These are phyloP conservation scores for Scytalidium lignicola DNA, from an alignment of 2,329 filamentous ascomycete species.

Conservation along the genomic window DNA sequence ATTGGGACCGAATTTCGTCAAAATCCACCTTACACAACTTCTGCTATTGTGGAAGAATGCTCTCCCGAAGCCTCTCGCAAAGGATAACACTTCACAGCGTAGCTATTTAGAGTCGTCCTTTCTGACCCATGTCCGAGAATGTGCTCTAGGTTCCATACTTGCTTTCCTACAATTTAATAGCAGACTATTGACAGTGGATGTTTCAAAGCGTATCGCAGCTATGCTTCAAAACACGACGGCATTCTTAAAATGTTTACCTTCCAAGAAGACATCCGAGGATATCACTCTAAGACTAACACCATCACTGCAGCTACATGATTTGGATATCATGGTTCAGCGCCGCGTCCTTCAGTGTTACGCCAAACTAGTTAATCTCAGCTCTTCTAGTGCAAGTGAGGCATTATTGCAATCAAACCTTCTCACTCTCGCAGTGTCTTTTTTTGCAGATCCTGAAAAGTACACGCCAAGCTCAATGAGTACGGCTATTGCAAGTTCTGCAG, in stretches of 20 bases:
- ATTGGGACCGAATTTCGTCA: constrained; percentile 94
- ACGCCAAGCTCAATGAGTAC: constrained; percentile 79
- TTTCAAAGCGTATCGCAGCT: constrained; percentile 83
- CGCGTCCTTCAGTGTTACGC: constrained; percentile 93
- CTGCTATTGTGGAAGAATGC: constrained; percentile 97
- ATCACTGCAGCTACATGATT: constrained; percentile 80
- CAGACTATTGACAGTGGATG: constrained; percentile 84
- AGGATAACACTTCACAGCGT: constrained; percentile 80
- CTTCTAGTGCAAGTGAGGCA: constrained; percentile 77
- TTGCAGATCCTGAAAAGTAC: constrained; percentile 89
- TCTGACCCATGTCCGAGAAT: constrained; percentile 89
- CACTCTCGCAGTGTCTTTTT: constrained; percentile 82
- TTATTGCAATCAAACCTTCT: constrained; percentile 88
- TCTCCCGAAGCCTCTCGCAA: constrained; percentile 86
- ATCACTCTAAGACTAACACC: constrained; percentile 77
- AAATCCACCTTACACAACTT: constrained; percentile 93
- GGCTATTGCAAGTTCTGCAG: constrained; percentile 85
- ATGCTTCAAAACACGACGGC: constrained; percentile 94
- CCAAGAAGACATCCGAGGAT: constrained; percentile 82
- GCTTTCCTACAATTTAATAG: constrained; percentile 93
- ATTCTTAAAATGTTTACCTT: constrained; percentile 80
- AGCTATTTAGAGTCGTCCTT: constrained; percentile 88
- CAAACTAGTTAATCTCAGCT: constrained; percentile 83
- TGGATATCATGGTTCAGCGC: constrained; percentile 88
- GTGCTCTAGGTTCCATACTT: constrained; percentile 83